These are phyloP conservation scores for Colletotrichum paranaense DNA, from an alignment of 2,329 filamentous ascomycete species.

Conservation along the genomic window DNA sequence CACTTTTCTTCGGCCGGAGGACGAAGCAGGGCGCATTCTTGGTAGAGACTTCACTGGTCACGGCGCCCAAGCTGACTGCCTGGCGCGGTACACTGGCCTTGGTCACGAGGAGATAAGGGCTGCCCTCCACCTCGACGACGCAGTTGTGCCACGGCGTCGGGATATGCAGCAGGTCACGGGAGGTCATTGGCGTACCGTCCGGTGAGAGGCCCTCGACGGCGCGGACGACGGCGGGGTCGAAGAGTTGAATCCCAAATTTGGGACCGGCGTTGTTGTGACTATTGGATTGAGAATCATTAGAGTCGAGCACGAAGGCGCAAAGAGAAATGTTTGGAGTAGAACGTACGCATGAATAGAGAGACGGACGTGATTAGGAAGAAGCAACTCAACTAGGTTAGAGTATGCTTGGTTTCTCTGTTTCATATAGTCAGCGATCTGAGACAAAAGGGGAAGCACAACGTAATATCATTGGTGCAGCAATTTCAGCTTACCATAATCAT, in stretches of 20 bases:
- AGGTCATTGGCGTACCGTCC: slow-evolving; percentile 33
- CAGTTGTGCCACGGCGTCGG: slow-evolving; percentile 58
- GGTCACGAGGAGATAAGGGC: slow-evolving; percentile 37
- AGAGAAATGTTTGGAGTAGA: too few species aligned
- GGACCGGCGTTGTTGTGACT: slow-evolving; percentile 52
- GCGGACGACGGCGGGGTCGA: slow-evolving; percentile 45
- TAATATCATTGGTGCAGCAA: neutral
- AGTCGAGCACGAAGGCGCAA: neutral
- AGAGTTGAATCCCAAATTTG: slow-evolving; percentile 54
- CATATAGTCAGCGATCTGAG: neutral
- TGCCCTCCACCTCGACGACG: slow-evolving; percentile 43
- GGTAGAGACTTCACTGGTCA: slow-evolving; percentile 15
- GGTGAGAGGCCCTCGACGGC: slow-evolving; percentile 47
- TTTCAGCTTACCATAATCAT: slow-evolving; percentile 44
- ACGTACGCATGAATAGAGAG: slow-evolving; percentile 58
- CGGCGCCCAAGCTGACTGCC: slow-evolving; percentile 28
- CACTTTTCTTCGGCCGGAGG: neutral
- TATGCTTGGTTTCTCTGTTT: slow-evolving; percentile 56
- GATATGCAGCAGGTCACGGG: slow-evolving; percentile 44
- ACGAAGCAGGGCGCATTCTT: slow-evolving; percentile 14
- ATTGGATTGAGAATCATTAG: neutral
- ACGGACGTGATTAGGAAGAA: slow-evolving; percentile 57
- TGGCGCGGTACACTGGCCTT: slow-evolving; percentile 36
- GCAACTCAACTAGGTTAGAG: slow-evolving; percentile 57
- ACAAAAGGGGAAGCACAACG: neutral